A percentile compares a stretch with the other conserved stretches of the same genome.
Evolutionary conservation across 208 protist species (phyloP).

Genomic region (Trypanosoma scelopori): DNA sequence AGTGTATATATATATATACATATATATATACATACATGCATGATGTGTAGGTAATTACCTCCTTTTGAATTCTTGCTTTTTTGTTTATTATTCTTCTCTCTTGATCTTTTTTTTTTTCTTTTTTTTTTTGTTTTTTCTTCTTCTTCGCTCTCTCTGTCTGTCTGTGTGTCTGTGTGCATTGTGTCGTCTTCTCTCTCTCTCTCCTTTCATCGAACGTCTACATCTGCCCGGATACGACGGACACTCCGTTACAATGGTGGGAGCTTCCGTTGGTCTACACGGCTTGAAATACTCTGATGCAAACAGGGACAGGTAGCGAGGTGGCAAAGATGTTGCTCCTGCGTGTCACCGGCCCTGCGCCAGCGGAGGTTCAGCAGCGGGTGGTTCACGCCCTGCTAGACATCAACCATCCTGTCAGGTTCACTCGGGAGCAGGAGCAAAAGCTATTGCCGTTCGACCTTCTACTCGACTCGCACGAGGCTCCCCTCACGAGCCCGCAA

Average conservation of each 20-base stretch:
- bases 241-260: no score
- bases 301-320: no score
- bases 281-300: no score
- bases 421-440: neutral
- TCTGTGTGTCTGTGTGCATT: no score
- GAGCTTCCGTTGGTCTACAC: no score
- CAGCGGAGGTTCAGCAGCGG: conserved; percentile 28
- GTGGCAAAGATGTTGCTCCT: conserved; percentile 26
- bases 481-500: conserved; percentile 29
- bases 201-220: no score
- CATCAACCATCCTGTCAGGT: neutral
- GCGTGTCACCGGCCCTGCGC: conserved; percentile 36
- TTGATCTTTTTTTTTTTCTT: no score
- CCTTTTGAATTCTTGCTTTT: conserved; percentile 1
- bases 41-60: conserved; percentile 2
- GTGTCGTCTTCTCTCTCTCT: no score
- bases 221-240: no score
- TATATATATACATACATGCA: conserved; percentile 21
- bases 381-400: conserved; percentile 33
- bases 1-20: conserved; percentile 6
- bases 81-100: conserved; percentile 17
- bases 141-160: no score
- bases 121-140: no score
- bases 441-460: conserved; percentile 27
- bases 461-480: conserved; percentile 51